These are phyloP conservation scores for Helicocarpus griseus DNA, from an alignment of 2,329 filamentous ascomycete genomes.

Conservation along the genomic window DNA sequence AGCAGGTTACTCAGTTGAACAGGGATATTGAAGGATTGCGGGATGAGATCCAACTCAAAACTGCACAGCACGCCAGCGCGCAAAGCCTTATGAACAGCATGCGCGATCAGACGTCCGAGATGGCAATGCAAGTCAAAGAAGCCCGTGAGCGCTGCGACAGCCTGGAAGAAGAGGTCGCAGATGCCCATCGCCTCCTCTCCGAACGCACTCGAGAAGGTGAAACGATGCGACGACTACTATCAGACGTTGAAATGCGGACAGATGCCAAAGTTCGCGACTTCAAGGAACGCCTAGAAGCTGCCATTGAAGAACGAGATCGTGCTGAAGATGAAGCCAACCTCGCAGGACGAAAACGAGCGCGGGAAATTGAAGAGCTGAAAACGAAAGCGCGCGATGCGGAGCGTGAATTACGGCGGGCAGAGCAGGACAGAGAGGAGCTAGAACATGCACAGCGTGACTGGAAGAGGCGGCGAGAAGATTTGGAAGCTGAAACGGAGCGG, in stretches of 20 bases:
- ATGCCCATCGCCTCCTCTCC: slow-evolving; percentile 74
- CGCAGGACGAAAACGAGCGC: slow-evolving; percentile 61
- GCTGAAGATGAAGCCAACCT: slow-evolving; percentile 83
- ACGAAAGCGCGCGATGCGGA: slow-evolving; percentile 72
- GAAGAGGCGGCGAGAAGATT: slow-evolving; percentile 61
- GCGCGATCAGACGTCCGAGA: slow-evolving; percentile 83
- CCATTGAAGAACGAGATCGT: slow-evolving; percentile 86
- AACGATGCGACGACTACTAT: slow-evolving; percentile 82
- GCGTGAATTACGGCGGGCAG: slow-evolving; percentile 59
- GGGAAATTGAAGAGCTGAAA: slow-evolving; percentile 81
- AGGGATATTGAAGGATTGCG: slow-evolving; percentile 58
- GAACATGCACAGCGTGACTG: slow-evolving; percentile 65
- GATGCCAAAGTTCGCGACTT: slow-evolving; percentile 80
- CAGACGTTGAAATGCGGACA: slow-evolving; percentile 74
- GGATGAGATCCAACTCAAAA: slow-evolving; percentile 76
- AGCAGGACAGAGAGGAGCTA: slow-evolving; percentile 68
- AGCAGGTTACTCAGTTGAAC: slow-evolving; percentile 57
- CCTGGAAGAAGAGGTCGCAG: slow-evolving; percentile 82
- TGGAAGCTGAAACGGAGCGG: slow-evolving; percentile 60
- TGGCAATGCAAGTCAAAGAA: slow-evolving; percentile 87
- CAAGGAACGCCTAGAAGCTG: slow-evolving; percentile 76
- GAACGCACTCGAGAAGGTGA: slow-evolving; percentile 88
- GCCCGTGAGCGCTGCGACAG: slow-evolving; percentile 70
- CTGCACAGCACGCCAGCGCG: slow-evolving; percentile 73
- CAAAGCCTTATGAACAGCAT: slow-evolving; percentile 82